These are phyloP conservation scores for Sanghuangporus weigelae DNA, from an alignment of 1,284 basidiomycete species.

Conservation along the genomic window DNA sequence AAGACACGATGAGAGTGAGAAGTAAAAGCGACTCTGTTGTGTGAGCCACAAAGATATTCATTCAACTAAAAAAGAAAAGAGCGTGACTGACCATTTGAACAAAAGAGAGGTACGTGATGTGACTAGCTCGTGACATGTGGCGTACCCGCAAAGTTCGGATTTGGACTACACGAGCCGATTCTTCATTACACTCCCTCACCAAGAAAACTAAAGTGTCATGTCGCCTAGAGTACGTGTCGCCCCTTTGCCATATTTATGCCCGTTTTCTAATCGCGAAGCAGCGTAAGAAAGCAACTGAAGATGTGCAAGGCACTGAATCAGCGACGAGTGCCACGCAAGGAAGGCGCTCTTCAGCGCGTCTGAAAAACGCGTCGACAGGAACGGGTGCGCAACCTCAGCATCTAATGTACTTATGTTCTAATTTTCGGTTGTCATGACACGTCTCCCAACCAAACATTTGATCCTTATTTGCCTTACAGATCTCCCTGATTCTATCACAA, in stretches of 20 bases:
- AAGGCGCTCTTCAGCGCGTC: constrained; percentile 12
- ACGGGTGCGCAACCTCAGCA: not conserved
- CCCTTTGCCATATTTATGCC: not conserved
- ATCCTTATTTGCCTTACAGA: not conserved
- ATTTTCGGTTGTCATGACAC: not conserved
- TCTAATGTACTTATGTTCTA: too few species aligned
- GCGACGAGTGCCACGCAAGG: not conserved
- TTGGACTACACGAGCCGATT: not conserved
- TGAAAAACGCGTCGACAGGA: not conserved
- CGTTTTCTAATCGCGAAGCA: not conserved
- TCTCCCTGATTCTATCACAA: not conserved
- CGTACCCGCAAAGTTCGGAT: not conserved
- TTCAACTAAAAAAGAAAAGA: too few species aligned
- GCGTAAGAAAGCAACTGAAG: constrained; percentile 6
- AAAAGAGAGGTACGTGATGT: not conserved
- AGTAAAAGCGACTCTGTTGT: too few species aligned
- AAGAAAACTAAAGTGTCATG: not conserved
- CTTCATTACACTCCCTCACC: not conserved
- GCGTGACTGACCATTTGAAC: too few species aligned
- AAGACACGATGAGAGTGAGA: too few species aligned
- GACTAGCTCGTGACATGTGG: not conserved
- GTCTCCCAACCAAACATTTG: constrained; percentile 1
- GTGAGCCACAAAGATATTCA: too few species aligned
- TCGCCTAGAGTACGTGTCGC: constrained; percentile 6
- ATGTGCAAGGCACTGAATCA: not conserved